These are phyloP conservation scores for Hypoxylon sp. DNA, from an alignment of 2,329 filamentous ascomycete genomes.

Conservation along the genomic window DNA sequence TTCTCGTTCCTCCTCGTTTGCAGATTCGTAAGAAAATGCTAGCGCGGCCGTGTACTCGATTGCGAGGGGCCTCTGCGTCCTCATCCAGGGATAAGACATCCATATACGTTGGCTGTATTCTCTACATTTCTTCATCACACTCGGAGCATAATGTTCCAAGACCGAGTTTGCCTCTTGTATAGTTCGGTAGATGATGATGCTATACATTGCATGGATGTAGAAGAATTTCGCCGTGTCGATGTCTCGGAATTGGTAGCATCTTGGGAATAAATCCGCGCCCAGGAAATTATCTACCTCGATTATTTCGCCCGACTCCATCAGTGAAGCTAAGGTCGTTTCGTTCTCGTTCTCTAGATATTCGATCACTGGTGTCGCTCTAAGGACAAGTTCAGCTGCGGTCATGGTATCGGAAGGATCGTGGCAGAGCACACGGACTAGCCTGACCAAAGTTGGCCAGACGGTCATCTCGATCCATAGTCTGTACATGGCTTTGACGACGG, in stretches of 20 bases:
- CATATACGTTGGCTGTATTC: slow-evolving; percentile 49
- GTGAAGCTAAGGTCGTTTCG: slow-evolving; percentile 39
- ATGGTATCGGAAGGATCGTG: slow-evolving; percentile 45
- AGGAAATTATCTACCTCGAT: slow-evolving; percentile 42
- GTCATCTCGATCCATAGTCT: slow-evolving; percentile 50
- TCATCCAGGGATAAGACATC: slow-evolving; percentile 50
- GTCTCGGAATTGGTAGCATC: slow-evolving; percentile 48
- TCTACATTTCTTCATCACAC: slow-evolving; percentile 42
- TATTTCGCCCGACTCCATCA: slow-evolving; percentile 46
- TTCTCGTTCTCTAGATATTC: slow-evolving; percentile 46
- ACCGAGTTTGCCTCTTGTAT: slow-evolving; percentile 48
- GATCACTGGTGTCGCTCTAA: slow-evolving; percentile 41
- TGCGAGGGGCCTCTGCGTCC: slow-evolving; percentile 46
- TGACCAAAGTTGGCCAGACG: slow-evolving; percentile 49
- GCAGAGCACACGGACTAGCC: slow-evolving; percentile 44
- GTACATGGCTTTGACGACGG: slow-evolving; percentile 47
- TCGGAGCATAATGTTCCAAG: slow-evolving; percentile 37
- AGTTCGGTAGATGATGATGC: slow-evolving; percentile 45
- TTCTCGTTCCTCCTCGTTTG: slow-evolving; percentile 45
- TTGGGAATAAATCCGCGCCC: slow-evolving; percentile 44
- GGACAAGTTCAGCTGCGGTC: slow-evolving; percentile 46
- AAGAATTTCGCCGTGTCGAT: slow-evolving; percentile 50
- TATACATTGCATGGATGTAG: slow-evolving; percentile 47
- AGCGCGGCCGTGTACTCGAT: slow-evolving; percentile 49
- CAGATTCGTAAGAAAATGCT: slow-evolving; percentile 50